Conservation (phyloP, 2,329 filamentous ascomycete genomes). For the Cordyceps fumosorosea region DNA sequence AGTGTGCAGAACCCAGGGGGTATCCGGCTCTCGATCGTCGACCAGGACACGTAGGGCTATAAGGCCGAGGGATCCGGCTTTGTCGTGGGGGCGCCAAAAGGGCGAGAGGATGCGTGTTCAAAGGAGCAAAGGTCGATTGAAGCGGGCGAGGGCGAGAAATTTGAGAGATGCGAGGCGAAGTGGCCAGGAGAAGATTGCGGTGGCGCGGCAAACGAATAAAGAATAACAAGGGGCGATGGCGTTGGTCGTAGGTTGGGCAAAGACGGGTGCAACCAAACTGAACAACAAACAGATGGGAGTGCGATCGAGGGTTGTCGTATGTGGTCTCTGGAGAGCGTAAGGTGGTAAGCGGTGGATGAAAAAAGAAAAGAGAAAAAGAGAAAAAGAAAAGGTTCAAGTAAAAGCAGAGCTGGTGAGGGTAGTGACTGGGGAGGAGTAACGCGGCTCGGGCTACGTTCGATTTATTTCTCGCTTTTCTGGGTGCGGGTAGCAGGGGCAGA, state of each 20-base stretch:
- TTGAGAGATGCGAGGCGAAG: not conserved
- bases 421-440: conserved; percentile 5
- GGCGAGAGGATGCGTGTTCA: not conserved
- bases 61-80: conserved; percentile 1
- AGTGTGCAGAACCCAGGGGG: conserved; percentile 11
- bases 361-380: not conserved
- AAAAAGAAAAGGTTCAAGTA: not conserved
- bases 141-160: not conserved
- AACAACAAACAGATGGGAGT: conserved; percentile 5
- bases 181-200: not conserved
- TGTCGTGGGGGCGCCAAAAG: not conserved
- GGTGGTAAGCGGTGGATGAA: not conserved
- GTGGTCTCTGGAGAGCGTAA: not conserved
- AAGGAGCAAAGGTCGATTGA: not conserved
- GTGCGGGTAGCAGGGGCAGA: conserved; percentile 3
- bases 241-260: conserved; percentile 1
- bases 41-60: conserved; percentile 8
- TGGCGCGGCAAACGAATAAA: conserved; percentile 7
- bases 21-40: conserved; percentile 15
- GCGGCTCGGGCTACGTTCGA: not conserved
- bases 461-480: not conserved
- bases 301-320: not conserved
- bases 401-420: not conserved
- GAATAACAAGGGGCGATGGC: not conserved
- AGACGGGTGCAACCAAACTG: conserved; percentile 1